phyloP scores from a whole-genome alignment of 1,284 basidiomycete genomes.

The Ceratobasidium sp. region DNA sequence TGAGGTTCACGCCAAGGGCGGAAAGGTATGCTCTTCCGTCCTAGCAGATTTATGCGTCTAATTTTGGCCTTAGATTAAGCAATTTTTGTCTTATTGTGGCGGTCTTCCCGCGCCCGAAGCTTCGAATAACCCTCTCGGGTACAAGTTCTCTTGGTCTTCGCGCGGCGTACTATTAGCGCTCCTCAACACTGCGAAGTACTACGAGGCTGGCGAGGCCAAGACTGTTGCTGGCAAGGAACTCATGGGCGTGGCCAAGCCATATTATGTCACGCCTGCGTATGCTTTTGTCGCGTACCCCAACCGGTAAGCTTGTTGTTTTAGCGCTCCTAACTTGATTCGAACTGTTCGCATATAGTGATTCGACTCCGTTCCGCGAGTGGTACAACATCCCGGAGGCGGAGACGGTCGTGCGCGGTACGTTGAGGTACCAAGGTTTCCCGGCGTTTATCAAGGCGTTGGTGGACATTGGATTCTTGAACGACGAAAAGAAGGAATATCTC shows the following conservation, averaged over 20 bases:
- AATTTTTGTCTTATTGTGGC: conserved; percentile 97
- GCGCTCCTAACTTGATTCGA: not conserved
- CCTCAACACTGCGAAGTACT: conserved; percentile 91
- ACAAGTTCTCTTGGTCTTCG: conserved; percentile 99
- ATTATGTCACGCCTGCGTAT: conserved; percentile 95
- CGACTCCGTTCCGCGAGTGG: conserved; percentile 83
- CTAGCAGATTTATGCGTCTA: conserved; percentile 6
- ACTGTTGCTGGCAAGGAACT: conserved; percentile 77
- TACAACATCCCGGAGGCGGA: conserved; percentile 96
- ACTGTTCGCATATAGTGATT: conserved; percentile 65
- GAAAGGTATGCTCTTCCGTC: conserved; percentile 72
- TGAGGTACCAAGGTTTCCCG: conserved; percentile 99
- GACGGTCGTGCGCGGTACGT: conserved; percentile 92
- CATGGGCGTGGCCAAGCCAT: conserved; percentile 90
- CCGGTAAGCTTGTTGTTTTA: conserved; percentile 60
- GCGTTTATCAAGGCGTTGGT: conserved; percentile 93
- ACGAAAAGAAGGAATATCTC: conserved; percentile 82
- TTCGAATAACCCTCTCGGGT: conserved; percentile 95
- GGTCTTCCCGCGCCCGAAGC: conserved; percentile 93
- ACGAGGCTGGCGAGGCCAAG: conserved; percentile 74
- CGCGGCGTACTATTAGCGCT: conserved; percentile 96
- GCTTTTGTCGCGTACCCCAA: conserved; percentile 99
- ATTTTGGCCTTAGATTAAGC: conserved; percentile 74
- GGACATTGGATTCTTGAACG: conserved; percentile 88
- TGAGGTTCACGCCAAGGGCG: conserved; percentile 93